Conservation (phyloP, 345 rosid genomes). For the Eucalyptus pauciflora region DNA sequence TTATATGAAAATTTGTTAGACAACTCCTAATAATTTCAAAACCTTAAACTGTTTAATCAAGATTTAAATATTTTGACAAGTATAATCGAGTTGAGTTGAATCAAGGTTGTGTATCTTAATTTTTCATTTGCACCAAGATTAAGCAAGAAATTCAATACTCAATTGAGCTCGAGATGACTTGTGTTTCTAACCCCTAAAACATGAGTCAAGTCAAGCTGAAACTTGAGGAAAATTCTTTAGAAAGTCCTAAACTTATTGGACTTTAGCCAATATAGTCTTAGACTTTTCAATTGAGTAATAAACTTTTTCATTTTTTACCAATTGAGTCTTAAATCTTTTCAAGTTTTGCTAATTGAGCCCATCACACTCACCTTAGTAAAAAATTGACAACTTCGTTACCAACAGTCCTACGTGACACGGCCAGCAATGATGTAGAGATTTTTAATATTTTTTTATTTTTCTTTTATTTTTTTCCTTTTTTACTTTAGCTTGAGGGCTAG, state of each 20-base stretch:
- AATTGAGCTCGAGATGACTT: background rate
- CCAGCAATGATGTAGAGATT: background rate
- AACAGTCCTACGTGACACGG: background rate
- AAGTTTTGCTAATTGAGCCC: background rate
- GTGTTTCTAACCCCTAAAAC: background rate
- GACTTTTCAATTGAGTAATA: too few relatives aligned
- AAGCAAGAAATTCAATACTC: background rate
- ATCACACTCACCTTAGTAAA: background rate
- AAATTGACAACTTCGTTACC: background rate
- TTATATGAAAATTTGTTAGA: too few relatives aligned
- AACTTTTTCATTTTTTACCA: too few relatives aligned
- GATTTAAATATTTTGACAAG: too few relatives aligned
- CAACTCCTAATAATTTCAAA: too few relatives aligned
- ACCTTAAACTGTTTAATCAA: too few relatives aligned
- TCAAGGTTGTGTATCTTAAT: too few relatives aligned
- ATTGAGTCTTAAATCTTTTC: too few relatives aligned
- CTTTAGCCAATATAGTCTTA: too few relatives aligned
- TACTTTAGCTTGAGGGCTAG: background rate
- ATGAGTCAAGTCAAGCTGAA: background rate
- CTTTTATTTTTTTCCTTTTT: too few relatives aligned
- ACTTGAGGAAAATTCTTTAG: background rate
- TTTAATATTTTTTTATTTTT: accelerated
- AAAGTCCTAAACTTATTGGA: background rate
- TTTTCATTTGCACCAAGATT: too few relatives aligned
- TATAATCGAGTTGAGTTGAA: too few relatives aligned